Evolutionary conservation across 495 filamentous ascomycete species (phyloP), one percentile per base, ranked within the genome.

Genomic region (Glonium stellatum): DNA sequence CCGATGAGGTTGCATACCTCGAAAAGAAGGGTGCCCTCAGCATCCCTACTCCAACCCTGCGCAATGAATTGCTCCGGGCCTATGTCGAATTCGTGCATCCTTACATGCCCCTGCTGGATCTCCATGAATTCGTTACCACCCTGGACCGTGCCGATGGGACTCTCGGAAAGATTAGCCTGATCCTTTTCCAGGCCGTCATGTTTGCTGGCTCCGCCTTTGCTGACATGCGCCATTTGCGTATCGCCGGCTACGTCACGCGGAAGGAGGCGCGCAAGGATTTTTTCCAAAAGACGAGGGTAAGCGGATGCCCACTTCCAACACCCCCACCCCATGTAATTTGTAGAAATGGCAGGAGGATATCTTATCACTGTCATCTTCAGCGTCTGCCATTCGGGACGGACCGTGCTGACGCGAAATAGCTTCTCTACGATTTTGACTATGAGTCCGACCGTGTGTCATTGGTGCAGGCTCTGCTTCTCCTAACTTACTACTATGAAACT

Each of bases 71-170:
- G 25, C 72, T 95, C 4, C 82, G 83, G 60, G 81, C 81, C 21
- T 92, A 90, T 67, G 77, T 91, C 54, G 86, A 92, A 68, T 93
- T 84, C 71, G 89, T 93, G 6, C 85, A 95, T 67, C 88, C 89
- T 5, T 92, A 87, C 71, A 92, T 93, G 88, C 90, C 90, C n/a
- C 75, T 92, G 25, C 66, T 95, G 51, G 88, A 95, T 61, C 71
- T 90, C 59, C 80, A 86, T 59, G 82, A 89, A 42, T 90, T 92
- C 68, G 69, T 93, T 25, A 71, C 77, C 61, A 82, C 81, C 46
- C 79, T 91, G 56, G 81, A 83, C 39, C 74, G 78, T 56, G 79
- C 80, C 50, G 84, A 89, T 69, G 87, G 85, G 21, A 76, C 77
- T 22, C 77, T 81, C 55, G 87, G 85, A 34, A 83, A 78, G 66